Base-by-base conservation (phyloP, 2,329 filamentous ascomycete species). In the Cryphonectria radicalis region DNA sequence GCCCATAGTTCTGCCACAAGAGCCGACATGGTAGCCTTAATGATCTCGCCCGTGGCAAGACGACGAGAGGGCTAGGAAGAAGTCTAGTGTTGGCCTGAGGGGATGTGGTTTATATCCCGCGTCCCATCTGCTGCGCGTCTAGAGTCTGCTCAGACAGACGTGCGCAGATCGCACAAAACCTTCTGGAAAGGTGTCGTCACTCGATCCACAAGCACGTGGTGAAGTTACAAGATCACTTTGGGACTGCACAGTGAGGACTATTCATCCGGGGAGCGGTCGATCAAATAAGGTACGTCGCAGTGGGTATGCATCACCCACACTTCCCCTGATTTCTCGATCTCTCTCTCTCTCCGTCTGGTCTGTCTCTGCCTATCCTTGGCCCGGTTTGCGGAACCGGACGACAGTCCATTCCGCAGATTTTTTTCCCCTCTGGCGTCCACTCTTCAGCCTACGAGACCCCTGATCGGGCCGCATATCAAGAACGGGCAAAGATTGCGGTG, bases 1-100 rank as follows among this genome's bases (percentile, higher is more conserved):
- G 77, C 81, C 83, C 83, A 85, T 75, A 81, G 81, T 77, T 85
- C 83, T 37, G 75, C 77, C 14, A 76, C 72, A 35, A 82, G 75
- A 35, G 76, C 73, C 62, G 78, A 75, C 80, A 80, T 80, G 72
- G 55, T 73, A 43, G 37, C n/a, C n/a, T 28, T 3, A 7, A 17
- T 10, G 62, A 43, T 42, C n/a, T 64, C 28, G 7, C 25, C 55
- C 25, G 25, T 50, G 25, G 55, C 55, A 19, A 32, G 55, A 59
- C 14, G 55, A 59, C 14, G 28, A 59, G 55, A 59, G 17, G 25
- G 46, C 7, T 32, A 32, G 55, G 14, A 59, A 59, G 25, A 32
- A 19, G 55, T 5, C 55, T 32, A 59, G 55, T 17, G 14, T 59
- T 35, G 28, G 55, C 14, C 25, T 59, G 55, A 59, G 55, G 55